Evolutionary conservation across 768 basidiomycete genomes (phyloP), one percentile per base, ranked within the genome.

Genomic region (Rhizopogon vesiculosus): DNA sequence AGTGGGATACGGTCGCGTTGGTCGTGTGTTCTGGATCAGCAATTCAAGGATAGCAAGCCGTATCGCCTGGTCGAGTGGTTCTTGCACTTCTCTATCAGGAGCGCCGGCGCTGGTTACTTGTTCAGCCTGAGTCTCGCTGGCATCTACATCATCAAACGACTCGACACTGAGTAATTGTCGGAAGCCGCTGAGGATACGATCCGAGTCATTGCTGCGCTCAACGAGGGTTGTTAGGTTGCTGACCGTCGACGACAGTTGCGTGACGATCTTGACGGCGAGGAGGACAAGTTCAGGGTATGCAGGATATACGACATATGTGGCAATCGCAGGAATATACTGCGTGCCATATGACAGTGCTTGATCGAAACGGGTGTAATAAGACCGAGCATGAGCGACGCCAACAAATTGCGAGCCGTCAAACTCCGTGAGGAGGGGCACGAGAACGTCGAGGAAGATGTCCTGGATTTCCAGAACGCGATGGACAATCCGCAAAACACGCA

Each of bases 361-460:
- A 62, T 93, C 89, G 59, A 93, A 80, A 56, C 81, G 76, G 18
- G 80, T 83, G 73, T 87, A 90, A 64, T 80, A 86, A 3, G 87
- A 88, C 9, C 84, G 80, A 1, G 87, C 75, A 57, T 84, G 81
- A 15, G 82, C 69, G 7, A 73, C 76, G 29, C 84, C 84, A 25
- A 83, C 70, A 45, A 86, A 65, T 0, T 80, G 68, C 0, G 80
- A 68, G 57, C 79, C 81, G 57, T 83, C 82, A 55, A 84, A 76
- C 53, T 92, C 87, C 18, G 81, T 74, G 7, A 95, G 79, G 19
- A 88, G 72, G 2, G 93, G 92, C 3, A 96, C 73, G 48, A 96
- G 81, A 22, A 94, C 85, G 53, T 98, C 93, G 42, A 94, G 77
- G 76, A 95, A 97, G 54, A 93, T 80, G 49, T 89, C 86, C 65